phyloP scores from a whole-genome alignment of 176 grass and related monocot genomes.

The Musa itinerans region DNA sequence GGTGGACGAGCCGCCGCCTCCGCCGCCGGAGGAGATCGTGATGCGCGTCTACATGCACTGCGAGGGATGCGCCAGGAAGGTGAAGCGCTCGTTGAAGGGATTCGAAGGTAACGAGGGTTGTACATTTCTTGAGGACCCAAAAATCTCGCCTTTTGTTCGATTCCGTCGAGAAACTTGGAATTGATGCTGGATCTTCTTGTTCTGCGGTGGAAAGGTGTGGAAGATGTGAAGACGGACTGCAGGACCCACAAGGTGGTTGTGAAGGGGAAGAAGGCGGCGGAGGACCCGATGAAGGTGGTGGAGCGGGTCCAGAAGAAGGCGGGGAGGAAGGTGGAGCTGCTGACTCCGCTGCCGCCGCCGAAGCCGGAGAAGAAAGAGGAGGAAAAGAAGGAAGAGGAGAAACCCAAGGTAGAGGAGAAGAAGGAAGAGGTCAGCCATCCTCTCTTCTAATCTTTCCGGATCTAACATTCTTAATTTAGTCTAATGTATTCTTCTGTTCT shows the following conservation, averaged over 20 bases:
- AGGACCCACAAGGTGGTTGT: slow-evolving; percentile 39
- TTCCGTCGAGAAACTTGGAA: not conserved
- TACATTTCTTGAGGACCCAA: not conserved
- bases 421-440: slow-evolving; percentile 5
- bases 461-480: not conserved
- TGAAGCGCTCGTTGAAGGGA: slow-evolving; percentile 34
- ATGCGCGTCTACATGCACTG: slow-evolving; percentile 51
- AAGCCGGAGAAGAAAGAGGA: slow-evolving; percentile 8
- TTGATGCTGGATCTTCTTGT: not conserved
- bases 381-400: not conserved
- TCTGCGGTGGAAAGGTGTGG: slow-evolving; percentile 28
- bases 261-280: slow-evolving; percentile 25
- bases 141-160: not conserved
- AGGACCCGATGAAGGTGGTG: slow-evolving; percentile 30
- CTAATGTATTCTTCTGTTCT: not conserved
- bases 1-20: not conserved
- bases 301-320: slow-evolving; percentile 37
- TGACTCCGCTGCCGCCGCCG: slow-evolving; percentile 29
- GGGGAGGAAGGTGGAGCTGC: slow-evolving; percentile 36
- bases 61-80: slow-evolving; percentile 50
- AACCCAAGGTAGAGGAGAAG: not conserved
- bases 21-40: slow-evolving; percentile 20
- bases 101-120: slow-evolving; percentile 29
- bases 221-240: slow-evolving; percentile 39
- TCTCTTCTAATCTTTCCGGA: not conserved